Conservation (phyloP, 2,329 filamentous ascomycete species). For the Colletotrichum simmondsii region DNA sequence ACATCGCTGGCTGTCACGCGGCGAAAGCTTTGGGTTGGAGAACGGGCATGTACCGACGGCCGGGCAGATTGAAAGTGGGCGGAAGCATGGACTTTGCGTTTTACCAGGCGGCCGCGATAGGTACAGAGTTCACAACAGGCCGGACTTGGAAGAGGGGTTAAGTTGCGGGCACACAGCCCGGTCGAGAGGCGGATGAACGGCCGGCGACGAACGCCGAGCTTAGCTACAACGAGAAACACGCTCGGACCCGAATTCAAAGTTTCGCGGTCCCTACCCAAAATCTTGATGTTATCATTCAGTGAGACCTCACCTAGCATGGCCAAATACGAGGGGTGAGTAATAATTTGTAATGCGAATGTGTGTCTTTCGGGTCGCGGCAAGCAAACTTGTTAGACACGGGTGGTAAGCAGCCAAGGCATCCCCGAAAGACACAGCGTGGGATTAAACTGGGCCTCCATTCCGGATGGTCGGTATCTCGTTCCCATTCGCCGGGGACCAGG, state of each 20-base stretch:
- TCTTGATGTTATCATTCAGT: background rate
- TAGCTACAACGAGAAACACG: constrained; percentile 22
- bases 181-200: constrained; percentile 19
- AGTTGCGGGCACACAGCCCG: constrained; percentile 1
- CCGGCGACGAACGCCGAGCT: constrained; percentile 13
- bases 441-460: background rate
- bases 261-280: background rate
- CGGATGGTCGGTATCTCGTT: constrained; percentile 11
- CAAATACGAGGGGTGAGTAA: background rate
- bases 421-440: background rate
- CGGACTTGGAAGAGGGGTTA: background rate
- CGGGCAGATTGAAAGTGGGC: background rate
- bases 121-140: constrained; percentile 17
- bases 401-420: background rate
- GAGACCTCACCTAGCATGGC: background rate
- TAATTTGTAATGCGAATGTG: background rate
- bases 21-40: constrained; percentile 1
- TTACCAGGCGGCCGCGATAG: background rate
- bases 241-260: constrained; percentile 21
- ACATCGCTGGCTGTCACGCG: constrained; percentile 11
- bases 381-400: background rate
- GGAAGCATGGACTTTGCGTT: background rate
- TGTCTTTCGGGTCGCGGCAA: background rate
- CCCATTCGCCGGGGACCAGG: constrained; percentile 13
- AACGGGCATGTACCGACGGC: background rate